phyloP scores from a whole-genome alignment of 441 rosid genomes.

The Manihot esculenta region DNA sequence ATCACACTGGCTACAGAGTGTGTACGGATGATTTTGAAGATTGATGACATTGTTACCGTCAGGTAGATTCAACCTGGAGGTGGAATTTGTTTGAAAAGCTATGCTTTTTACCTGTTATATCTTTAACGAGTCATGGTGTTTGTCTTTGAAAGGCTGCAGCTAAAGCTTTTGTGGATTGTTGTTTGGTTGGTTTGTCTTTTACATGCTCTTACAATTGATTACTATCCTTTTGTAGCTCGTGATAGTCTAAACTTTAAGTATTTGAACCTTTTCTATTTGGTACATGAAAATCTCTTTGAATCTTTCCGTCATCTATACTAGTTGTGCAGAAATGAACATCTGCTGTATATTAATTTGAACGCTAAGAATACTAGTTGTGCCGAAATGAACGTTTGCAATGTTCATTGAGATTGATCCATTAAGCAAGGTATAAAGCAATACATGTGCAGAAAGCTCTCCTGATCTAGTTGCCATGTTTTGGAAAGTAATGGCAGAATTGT shows the following conservation, averaged over 20 bases:
- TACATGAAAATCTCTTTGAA: background rate
- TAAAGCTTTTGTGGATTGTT: background rate
- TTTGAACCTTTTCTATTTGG: background rate
- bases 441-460: too few relatives aligned
- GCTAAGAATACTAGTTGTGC: background rate
- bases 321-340: background rate
- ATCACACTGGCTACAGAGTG: constrained; percentile 88
- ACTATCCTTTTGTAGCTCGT: background rate
- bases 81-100: constrained; percentile 6
- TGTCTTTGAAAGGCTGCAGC: background rate
- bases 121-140: background rate
- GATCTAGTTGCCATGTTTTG: too few relatives aligned
- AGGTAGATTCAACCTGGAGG: constrained; percentile 47
- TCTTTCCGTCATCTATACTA: background rate
- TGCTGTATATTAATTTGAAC: background rate
- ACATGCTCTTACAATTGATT: background rate
- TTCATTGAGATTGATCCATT: too few relatives aligned
- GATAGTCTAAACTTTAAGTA: background rate
- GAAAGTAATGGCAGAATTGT: too few relatives aligned
- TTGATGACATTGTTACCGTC: constrained; percentile 89
- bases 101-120: constrained; percentile 16
- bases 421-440: too few relatives aligned
- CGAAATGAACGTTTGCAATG: background rate
- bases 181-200: background rate
- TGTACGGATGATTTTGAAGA: constrained; percentile 93